phyloP scores from a whole-genome alignment of 805 yeast genomes.

The Suhomyces canberraensis region DNA sequence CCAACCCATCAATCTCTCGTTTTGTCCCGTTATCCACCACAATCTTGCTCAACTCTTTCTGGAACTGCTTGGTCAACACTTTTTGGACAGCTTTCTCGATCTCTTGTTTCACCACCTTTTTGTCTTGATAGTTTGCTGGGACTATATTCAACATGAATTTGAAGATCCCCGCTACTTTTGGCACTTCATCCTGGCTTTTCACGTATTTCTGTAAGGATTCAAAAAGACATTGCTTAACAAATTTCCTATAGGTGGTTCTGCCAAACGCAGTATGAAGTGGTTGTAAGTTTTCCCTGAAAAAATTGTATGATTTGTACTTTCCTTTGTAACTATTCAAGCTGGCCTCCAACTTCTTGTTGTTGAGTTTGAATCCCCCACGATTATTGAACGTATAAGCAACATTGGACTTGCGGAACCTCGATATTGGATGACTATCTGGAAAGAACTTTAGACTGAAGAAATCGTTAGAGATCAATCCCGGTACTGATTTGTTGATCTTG shows the following conservation, averaged over 20 bases:
- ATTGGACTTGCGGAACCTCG: slow-evolving; percentile 34
- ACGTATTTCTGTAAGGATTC: slow-evolving; percentile 6
- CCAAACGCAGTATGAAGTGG: slow-evolving; percentile 36
- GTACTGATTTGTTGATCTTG: slow-evolving; percentile 8
- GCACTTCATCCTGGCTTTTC: slow-evolving; percentile 4
- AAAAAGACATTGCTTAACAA: slow-evolving; percentile 9
- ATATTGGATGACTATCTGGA: slow-evolving; percentile 26
- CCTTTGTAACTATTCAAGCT: slow-evolving; percentile 27
- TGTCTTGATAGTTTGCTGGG: slow-evolving; percentile 20
- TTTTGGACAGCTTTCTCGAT: slow-evolving; percentile 11
- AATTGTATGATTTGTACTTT: slow-evolving; percentile 16
- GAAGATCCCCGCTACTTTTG: slow-evolving; percentile 23
- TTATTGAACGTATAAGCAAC: slow-evolving; percentile 35
- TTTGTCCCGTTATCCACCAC: slow-evolving; percentile 1
- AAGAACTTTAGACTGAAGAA: slow-evolving; percentile 27
- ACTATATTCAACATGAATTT: slow-evolving; percentile 16
- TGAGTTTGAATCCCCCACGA: slow-evolving; percentile 24
- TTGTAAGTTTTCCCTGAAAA: slow-evolving; percentile 20
- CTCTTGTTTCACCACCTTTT: slow-evolving; percentile 5
- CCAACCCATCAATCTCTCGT: slow-evolving; percentile 1
- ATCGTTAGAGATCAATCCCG: slow-evolving; percentile 14
- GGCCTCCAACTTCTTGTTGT: slow-evolving; percentile 21
- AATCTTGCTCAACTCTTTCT: background rate
- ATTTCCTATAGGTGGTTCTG: slow-evolving; percentile 24
- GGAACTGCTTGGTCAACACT: slow-evolving; percentile 1